A percentile compares a stretch with the other conserved stretches of the same genome.
phyloP scores from a whole-genome alignment of 176 grass and related monocot genomes.

The Oryza coarctata region DNA sequence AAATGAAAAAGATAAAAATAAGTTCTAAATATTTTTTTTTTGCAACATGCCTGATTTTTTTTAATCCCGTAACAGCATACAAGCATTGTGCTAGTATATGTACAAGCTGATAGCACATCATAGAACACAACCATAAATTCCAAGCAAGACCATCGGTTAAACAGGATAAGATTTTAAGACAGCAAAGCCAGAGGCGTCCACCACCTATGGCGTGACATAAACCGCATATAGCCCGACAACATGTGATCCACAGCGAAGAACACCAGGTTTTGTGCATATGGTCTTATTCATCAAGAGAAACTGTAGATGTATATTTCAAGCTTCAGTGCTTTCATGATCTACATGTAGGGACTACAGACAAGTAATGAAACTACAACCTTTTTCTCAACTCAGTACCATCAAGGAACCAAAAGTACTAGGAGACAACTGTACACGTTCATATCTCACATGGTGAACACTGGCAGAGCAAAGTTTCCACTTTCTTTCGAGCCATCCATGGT shows the following conservation, averaged over 20 bases:
- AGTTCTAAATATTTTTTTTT: too few species aligned
- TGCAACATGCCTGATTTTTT: too few species aligned
- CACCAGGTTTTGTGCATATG: neutral
- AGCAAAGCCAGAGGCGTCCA: neutral
- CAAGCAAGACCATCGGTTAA: slow-evolving; percentile 27
- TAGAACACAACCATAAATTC: neutral
- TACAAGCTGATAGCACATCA: neutral
- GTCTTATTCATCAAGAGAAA: slow-evolving; percentile 50
- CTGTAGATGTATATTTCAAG: slow-evolving; percentile 43
- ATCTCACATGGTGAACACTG: slow-evolving; percentile 46
- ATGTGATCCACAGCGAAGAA: neutral
- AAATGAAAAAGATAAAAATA: too few species aligned
- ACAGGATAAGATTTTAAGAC: slow-evolving; percentile 16
- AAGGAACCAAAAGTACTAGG: slow-evolving; percentile 27
- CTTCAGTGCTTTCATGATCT: slow-evolving; percentile 19
- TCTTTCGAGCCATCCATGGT: slow-evolving; percentile 8
- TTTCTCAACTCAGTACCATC: slow-evolving; percentile 30
- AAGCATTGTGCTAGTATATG: too few species aligned
- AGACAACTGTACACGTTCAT: slow-evolving; percentile 63
- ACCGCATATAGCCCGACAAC: neutral
- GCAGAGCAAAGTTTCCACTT: slow-evolving; percentile 40
- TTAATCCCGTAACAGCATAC: too few species aligned
- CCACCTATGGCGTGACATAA: neutral
- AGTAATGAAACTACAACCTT: slow-evolving; percentile 49
- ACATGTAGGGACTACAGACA: slow-evolving; percentile 28